Conservation (phyloP, 768 basidiomycete genomes). For the Leucocoprinus birnbaumii region DNA sequence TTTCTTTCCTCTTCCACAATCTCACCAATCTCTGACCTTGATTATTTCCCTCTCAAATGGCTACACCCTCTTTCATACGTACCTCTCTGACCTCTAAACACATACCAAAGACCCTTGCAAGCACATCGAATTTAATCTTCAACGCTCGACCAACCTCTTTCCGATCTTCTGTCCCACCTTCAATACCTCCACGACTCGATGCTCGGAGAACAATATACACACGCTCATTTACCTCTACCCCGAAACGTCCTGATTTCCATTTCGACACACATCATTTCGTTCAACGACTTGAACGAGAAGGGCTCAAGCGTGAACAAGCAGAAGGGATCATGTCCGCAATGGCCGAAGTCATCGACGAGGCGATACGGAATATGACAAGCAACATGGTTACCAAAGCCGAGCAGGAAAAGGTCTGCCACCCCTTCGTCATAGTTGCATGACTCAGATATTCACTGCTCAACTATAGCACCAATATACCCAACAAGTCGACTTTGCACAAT, state of each 20-base stretch:
- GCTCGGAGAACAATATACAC: slow-evolving; percentile 6
- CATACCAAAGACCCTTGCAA: not conserved
- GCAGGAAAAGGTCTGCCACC: slow-evolving; percentile 80
- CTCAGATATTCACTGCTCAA: not conserved
- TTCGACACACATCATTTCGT: slow-evolving; percentile 98
- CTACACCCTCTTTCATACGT: not conserved
- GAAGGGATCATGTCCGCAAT: slow-evolving; percentile 97
- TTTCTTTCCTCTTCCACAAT: not conserved
- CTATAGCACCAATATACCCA: slow-evolving; percentile 86
- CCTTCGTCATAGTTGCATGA: not conserved
- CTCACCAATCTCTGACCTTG: not conserved
- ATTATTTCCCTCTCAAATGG: not conserved
- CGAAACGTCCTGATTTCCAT: slow-evolving; percentile 53
- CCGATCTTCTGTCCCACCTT: not conserved
- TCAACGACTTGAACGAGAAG: slow-evolving; percentile 84
- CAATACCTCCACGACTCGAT: not conserved
- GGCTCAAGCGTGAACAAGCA: slow-evolving; percentile 86
- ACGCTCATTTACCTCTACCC: slow-evolving; percentile 29
- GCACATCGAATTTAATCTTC: slow-evolving; percentile 5
- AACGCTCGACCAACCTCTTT: not conserved
- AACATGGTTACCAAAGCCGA: slow-evolving; percentile 96
- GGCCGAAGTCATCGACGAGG: slow-evolving; percentile 97
- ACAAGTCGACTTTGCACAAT: slow-evolving; percentile 94
- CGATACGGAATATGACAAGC: slow-evolving; percentile 91
- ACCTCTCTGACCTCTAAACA: not conserved